phyloP scores from a whole-genome alignment of 345 rosid species.

The Bruguiera sexangula region DNA sequence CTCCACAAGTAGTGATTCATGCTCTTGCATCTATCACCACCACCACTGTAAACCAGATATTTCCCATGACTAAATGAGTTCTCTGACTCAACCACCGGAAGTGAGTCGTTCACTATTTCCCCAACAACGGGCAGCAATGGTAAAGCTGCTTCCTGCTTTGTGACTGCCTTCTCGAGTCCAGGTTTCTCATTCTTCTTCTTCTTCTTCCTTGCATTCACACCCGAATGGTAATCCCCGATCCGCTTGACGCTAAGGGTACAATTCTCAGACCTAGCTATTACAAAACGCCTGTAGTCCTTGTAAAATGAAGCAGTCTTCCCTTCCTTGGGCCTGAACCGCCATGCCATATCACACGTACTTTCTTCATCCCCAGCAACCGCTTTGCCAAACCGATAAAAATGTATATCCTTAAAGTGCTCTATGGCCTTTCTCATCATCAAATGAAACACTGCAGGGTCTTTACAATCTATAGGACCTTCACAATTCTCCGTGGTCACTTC shows the following conservation, averaged over 20 bases:
- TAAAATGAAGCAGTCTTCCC: constrained; percentile 83
- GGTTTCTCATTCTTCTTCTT: constrained; percentile 66
- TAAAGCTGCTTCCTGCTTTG: constrained; percentile 29
- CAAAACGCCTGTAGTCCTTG: constrained; percentile 86
- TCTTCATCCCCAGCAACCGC: constrained; percentile 52
- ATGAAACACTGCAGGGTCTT: constrained; percentile 81
- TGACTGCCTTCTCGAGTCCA: constrained; percentile 52
- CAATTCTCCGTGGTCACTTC: constrained; percentile 30
- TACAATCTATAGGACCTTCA: constrained; percentile 69
- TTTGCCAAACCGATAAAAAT: constrained; percentile 89
- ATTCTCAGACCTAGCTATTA: constrained; percentile 53
- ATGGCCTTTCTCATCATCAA: constrained; percentile 82
- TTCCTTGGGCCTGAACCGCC: constrained; percentile 94
- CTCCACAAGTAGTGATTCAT: constrained; percentile 98
- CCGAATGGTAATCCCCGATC: constrained; percentile 89
- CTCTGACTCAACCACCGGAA: constrained; percentile 74
- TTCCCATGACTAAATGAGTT: constrained; percentile 56
- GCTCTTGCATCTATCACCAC: constrained; percentile 92
- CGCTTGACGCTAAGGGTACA: constrained; percentile 56
- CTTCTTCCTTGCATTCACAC: constrained; percentile 88
- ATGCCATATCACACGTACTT: constrained; percentile 83
- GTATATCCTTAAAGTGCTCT: constrained; percentile 76
- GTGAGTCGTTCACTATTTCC: constrained; percentile 72
- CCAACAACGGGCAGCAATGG: constrained; percentile 62
- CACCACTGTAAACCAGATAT: constrained; percentile 77